Evolutionary conservation across 352 stramenopile genomes (phyloP), one percentile per base, ranked within the genome.

Genomic region (Stramenopiles sp.): DNA sequence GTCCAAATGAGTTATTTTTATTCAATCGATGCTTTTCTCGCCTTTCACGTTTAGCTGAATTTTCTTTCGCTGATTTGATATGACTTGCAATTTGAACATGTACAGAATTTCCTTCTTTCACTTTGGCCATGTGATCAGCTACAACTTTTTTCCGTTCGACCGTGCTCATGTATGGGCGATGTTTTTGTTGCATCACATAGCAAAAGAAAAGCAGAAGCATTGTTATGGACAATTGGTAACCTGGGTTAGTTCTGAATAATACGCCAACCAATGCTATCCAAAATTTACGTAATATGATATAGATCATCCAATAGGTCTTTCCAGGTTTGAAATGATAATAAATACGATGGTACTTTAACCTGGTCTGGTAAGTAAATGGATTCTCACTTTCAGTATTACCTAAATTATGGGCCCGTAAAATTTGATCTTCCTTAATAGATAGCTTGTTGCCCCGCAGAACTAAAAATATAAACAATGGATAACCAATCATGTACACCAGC

Each of bases 321-420:
- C 87, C 85, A 22, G 90, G 90, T 84, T 92, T 93, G 84, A 93
- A 95, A 78, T 92, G 90, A 75, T 92, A 93, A 87, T 94, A 95
- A 7, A 95, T 84, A 81, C 90, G 90, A 33, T 78, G 71, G 30
- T 33, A 78, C 71, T 31, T 33, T 33, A 78, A 31, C 31, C 71
- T 78, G 14, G 31, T 78, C 33, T 88, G 86, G 81, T 89, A 93
- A 71, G 89, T 89, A 81, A 91, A 91, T 67, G 88, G 88, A 81
- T 91, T 91, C 39, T 55, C 39, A 55, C 39, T 55, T 14, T 87
- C 90, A 80, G 82, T 91, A 14, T 85, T 88, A 25, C 88, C 88
- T 31, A 87, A 81, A 29, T 85, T 84, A 87, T 90, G 90, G 0
- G 87, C 88, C 1, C 88, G 83, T 31, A 91, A 75, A 0, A 91